These are phyloP conservation scores for Verruconis gallopava DNA, from an alignment of 2,329 filamentous ascomycete species.

Conservation along the genomic window DNA sequence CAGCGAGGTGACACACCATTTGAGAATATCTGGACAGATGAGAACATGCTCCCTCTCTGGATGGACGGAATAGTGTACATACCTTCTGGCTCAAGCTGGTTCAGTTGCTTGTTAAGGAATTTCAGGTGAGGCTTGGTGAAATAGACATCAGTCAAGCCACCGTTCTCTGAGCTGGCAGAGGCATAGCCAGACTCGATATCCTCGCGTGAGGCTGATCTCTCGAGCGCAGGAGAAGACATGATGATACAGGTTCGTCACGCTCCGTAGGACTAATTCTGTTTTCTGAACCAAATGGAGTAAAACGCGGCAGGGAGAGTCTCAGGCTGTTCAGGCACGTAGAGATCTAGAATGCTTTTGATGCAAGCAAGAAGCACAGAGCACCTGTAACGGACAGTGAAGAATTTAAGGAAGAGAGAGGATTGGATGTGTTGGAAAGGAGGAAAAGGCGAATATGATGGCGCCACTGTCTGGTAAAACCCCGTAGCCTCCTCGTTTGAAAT, in stretches of 20 bases:
- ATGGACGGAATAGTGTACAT: constrained; percentile 17
- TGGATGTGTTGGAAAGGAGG: not conserved
- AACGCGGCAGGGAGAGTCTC: not conserved
- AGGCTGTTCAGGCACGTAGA: not conserved
- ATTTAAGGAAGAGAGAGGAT: not conserved
- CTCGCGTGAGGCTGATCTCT: constrained; percentile 3
- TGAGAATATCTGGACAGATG: constrained; percentile 55
- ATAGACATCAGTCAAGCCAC: constrained; percentile 59
- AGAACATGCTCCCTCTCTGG: not conserved
- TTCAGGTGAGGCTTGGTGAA: constrained; percentile 81
- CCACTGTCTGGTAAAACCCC: not conserved
- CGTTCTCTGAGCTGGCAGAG: constrained; percentile 49
- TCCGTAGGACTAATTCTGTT: too few relatives aligned
- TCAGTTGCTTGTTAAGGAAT: constrained; percentile 81
- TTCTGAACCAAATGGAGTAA: not conserved
- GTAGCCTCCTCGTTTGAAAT: not conserved
- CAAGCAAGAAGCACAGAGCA: not conserved
- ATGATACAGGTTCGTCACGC: too few relatives aligned
- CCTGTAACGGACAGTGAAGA: not conserved
- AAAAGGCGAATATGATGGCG: not conserved
- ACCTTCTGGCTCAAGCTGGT: constrained; percentile 71
- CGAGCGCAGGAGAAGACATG: constrained; percentile 5
- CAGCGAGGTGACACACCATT: constrained; percentile 82
- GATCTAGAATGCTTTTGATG: not conserved
- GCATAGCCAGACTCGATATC: constrained; percentile 70